Percentiles rank a stretch among this genome's conserved stretches.
Conservation (phyloP, 1,284 basidiomycete species). For the Puccinia polysora region DNA sequence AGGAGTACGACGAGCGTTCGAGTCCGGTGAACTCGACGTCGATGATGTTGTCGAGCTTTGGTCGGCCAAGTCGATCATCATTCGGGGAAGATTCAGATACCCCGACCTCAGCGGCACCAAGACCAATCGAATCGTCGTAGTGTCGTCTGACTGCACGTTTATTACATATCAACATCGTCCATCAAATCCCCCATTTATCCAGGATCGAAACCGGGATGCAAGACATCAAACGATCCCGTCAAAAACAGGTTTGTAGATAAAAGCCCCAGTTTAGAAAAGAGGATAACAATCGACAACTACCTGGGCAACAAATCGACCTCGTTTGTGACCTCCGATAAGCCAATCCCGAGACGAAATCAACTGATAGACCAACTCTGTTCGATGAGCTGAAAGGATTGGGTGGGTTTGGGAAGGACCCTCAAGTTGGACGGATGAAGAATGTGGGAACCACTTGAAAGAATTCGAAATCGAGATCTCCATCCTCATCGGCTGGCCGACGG, state of each 20-base stretch:
- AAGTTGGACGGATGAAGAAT: too few relatives aligned
- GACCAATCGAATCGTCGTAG: neutral
- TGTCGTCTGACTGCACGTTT: neutral
- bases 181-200: neutral
- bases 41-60: too few relatives aligned
- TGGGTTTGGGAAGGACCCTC: neutral
- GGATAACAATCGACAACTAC: neutral
- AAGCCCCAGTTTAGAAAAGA: too few relatives aligned
- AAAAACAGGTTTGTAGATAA: neutral
- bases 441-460: constrained; percentile 17
- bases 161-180: neutral
- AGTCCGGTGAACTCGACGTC: too few relatives aligned
- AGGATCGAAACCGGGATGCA: neutral
- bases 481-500: constrained; percentile 15
- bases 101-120: constrained; percentile 18
- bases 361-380: constrained; percentile 25
- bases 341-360: neutral
- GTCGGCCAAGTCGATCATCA: neutral
- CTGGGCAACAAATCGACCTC: constrained; percentile 18
- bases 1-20: too few relatives aligned
- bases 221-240: neutral
- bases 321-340: constrained; percentile 16
- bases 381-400: neutral
- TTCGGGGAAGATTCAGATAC: neutral
- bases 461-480: constrained; percentile 15